Conservation (phyloP, 306 rosid species). For the Corylus heterophylla region DNA sequence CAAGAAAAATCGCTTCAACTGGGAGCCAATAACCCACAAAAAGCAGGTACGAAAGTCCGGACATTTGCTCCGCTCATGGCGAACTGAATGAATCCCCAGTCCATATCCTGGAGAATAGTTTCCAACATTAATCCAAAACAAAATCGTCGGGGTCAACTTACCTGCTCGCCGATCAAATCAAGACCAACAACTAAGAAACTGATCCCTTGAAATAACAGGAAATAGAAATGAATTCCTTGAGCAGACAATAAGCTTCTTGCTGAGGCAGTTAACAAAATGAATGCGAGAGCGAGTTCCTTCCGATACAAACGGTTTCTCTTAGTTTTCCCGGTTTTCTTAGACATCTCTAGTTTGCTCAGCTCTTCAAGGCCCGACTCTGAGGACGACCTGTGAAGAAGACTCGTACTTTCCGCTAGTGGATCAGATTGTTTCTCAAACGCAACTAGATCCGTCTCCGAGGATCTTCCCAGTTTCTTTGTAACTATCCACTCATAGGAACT, state of each 20-base stretch:
- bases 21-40: constrained; percentile 34
- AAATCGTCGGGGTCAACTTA: constrained; percentile 50
- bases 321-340: constrained; percentile 60
- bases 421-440: constrained; percentile 68
- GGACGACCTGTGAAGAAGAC: constrained; percentile 75
- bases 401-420: constrained; percentile 50
- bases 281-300: constrained; percentile 91
- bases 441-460: constrained; percentile 87
- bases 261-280: constrained; percentile 82
- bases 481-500: constrained; percentile 98
- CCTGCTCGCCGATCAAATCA: constrained; percentile 96
- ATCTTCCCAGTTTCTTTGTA: constrained; percentile 91
- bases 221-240: constrained; percentile 98
- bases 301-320: constrained; percentile 84
- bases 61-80: constrained; percentile 11
- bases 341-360: constrained; percentile 63
- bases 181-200: constrained; percentile 93
- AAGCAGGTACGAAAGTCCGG: constrained; percentile 21
- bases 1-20: constrained; percentile 36
- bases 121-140: constrained; percentile 27
- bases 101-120: constrained; percentile 24
- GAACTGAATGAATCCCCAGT: constrained; percentile 10
- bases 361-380: constrained; percentile 91
- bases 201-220: constrained; percentile 90
- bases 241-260: constrained; percentile 93